Percentiles rank a stretch among this genome's conserved stretches.
Conservation (phyloP, 1,284 basidiomycete genomes). For the Testicularia cyperi region DNA sequence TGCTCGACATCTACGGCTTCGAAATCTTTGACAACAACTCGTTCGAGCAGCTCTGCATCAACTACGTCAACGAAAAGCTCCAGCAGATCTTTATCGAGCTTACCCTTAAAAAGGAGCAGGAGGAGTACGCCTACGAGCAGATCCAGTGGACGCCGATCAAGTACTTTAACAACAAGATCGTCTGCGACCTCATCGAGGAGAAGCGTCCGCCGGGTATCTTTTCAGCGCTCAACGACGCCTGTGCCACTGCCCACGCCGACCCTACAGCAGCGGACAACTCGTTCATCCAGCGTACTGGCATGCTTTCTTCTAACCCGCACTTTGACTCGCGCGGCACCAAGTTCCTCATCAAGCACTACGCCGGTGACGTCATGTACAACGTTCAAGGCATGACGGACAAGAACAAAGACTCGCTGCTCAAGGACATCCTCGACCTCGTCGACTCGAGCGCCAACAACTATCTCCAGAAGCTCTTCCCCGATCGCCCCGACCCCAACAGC, state of each 20-base stretch:
- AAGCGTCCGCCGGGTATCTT: constrained; percentile 94
- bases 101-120: constrained; percentile 97
- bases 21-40: constrained; percentile 99
- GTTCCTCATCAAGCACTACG: constrained; percentile 71
- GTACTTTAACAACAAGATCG: constrained; percentile 67
- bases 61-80: constrained; percentile 98
- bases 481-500: constrained; percentile 90
- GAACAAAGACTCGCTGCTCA: constrained; percentile 96
- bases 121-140: constrained; percentile 96
- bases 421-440: constrained; percentile 89
- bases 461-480: constrained; percentile 86
- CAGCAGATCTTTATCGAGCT: constrained; percentile 98
- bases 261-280: constrained; percentile 94
- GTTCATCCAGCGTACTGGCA: constrained; percentile 85
- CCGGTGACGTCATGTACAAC: constrained; percentile 98
- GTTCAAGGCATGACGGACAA: constrained; percentile 98
- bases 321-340: constrained; percentile 67
- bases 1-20: constrained; percentile 87
- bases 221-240: constrained; percentile 95
- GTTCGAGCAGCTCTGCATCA: constrained; percentile 99
- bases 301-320: constrained; percentile 66
- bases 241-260: constrained; percentile 96
- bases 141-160: constrained; percentile 99
- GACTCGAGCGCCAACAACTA: constrained; percentile 65
- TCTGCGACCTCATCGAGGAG: constrained; percentile 97